Evolutionary conservation across 2,329 filamentous ascomycete genomes (phyloP), one percentile per base, ranked within the genome.

Genomic region (Arthrobotrys iridis): DNA sequence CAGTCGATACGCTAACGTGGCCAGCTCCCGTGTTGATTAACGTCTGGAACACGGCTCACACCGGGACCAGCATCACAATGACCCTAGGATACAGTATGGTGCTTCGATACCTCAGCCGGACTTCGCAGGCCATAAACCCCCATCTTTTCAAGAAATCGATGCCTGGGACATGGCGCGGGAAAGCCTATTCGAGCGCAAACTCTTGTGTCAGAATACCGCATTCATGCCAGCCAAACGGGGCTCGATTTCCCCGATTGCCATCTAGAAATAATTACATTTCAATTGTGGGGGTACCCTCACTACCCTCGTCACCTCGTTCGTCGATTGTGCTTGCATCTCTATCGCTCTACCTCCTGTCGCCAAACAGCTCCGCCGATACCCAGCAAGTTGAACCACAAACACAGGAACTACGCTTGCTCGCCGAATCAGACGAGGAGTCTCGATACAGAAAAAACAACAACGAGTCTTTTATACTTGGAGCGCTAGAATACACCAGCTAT

Each of bases 401-500:
- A 7, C 28, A 66, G 20, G 70, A 67, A n/a, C 33, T 63, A n/a
- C 62, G 55, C 5, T 18, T 74, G 7, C 46, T 67, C 4, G 55
- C 45, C 7, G 60, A 74, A 43, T 63, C 70, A 3, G 62, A 74
- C 2, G 60, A 46, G 18, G 70, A 74, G 35, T 41, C 5, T 24
- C n/a, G 46, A n/a, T 4, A 62, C 7, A 5, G 18, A 8, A 37
- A 2, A 15, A n/a, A 1, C 4, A 18, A 4, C 0, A 11, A n/a
- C 30, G 2, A n/a, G n/a, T n/a, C 2, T 33, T 2, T 15, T 4
- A 7, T 43, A 11, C 3, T 26, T 4, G 8, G 22, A 6, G 20
- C 4, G 26, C 30, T 55, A 11, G 3, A 15, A 6, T 15, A 37
- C 41, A 80, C 80, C 64, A 84, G 83, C 75, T 77, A 84, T 18